Percentiles rank a stretch among this genome's conserved stretches.
Conservation (phyloP, 441 rosid species). For the Euphorbia corollata region DNA sequence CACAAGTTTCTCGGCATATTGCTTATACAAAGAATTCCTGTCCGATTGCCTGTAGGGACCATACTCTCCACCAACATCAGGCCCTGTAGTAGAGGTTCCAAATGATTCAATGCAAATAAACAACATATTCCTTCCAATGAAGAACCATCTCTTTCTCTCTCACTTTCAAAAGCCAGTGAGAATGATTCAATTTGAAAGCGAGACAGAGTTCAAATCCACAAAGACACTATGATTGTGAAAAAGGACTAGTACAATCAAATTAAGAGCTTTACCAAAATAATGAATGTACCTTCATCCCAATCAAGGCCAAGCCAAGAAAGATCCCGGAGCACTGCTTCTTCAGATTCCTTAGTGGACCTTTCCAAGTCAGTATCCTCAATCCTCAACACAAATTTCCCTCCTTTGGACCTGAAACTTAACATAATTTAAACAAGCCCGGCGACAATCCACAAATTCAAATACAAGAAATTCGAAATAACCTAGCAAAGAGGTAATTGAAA, state of each 20-base stretch:
- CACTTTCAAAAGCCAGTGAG: background rate
- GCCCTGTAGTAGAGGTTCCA: conserved; percentile 36
- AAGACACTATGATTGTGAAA: background rate
- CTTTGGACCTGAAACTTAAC: conserved; percentile 52
- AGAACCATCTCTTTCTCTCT: too few species aligned
- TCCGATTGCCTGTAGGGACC: conserved; percentile 91
- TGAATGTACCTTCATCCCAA: conserved; percentile 76
- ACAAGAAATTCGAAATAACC: conserved; percentile 30
- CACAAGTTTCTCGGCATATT: conserved; percentile 66
- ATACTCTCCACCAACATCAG: conserved; percentile 72
- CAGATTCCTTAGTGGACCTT: conserved; percentile 85
- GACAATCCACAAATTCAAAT: background rate
- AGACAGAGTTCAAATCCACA: background rate
- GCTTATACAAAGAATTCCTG: conserved; percentile 67
- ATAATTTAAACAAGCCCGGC: background rate
- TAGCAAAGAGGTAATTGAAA: conserved; percentile 85
- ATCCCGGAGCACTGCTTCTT: conserved; percentile 79
- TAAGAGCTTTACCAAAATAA: background rate
- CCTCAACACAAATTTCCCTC: conserved; percentile 82
- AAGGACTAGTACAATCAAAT: background rate
- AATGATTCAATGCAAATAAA: background rate
- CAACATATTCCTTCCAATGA: background rate
- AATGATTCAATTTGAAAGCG: too few species aligned
- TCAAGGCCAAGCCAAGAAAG: conserved; percentile 86
- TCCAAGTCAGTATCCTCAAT: conserved; percentile 92